Conservation (phyloP, 2,329 filamentous ascomycete species). For the Penicillium glabrum region DNA sequence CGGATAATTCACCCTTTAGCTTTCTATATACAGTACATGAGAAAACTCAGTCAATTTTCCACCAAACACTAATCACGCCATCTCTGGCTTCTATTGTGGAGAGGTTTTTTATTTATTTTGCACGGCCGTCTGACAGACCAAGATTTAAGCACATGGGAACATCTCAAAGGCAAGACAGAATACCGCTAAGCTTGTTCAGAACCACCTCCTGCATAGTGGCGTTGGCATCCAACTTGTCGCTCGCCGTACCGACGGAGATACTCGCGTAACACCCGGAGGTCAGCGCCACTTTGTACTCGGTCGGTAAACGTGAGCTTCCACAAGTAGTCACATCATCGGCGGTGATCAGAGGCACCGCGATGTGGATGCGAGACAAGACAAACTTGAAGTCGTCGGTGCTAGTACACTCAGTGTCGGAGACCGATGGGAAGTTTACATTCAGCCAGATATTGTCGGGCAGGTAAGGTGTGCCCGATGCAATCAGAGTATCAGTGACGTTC, state of each 20-base stretch:
- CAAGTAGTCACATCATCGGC: slow-evolving; percentile 58
- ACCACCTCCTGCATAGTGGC: slow-evolving; percentile 54
- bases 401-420: slow-evolving; percentile 51
- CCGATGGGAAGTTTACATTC: slow-evolving; percentile 67
- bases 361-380: slow-evolving; percentile 62
- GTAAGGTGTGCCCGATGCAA: slow-evolving; percentile 61
- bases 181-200: slow-evolving; percentile 49
- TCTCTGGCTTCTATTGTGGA: not conserved
- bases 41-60: not conserved
- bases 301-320: slow-evolving; percentile 56
- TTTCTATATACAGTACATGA: not conserved
- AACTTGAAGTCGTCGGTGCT: slow-evolving; percentile 59
- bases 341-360: slow-evolving; percentile 37
- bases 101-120: not conserved
- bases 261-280: slow-evolving; percentile 60
- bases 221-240: slow-evolving; percentile 60
- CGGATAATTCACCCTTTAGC: not conserved
- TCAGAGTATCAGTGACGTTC: slow-evolving; percentile 56
- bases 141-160: not conserved
- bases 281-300: slow-evolving; percentile 55
- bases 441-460: slow-evolving; percentile 62
- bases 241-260: slow-evolving; percentile 62
- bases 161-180: slow-evolving; percentile 49
- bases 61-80: not conserved
- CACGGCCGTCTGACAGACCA: not conserved